Evolutionary conservation across 139 green algal species (phyloP).

Genomic region (Deuterostichococcus epilithicus): DNA sequence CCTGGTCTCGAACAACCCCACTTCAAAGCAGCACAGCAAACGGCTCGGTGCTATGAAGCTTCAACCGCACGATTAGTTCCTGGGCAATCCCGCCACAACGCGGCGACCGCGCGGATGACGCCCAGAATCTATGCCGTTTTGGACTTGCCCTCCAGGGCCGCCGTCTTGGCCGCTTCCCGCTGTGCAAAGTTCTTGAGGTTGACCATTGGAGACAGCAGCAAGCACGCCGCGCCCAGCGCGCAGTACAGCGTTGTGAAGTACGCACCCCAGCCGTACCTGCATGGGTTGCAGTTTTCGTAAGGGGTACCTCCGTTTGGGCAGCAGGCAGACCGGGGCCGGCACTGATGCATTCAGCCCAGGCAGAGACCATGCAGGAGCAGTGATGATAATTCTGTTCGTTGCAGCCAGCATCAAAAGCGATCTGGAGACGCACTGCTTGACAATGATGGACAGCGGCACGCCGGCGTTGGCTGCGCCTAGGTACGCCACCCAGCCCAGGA

Average conservation of each 20-base stretch:
- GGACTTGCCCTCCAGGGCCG: neutral
- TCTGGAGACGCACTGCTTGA: constrained; percentile 65
- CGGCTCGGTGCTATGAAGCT: too few relatives aligned
- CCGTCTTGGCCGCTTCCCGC: neutral
- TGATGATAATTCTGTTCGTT: neutral
- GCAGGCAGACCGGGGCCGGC: too few relatives aligned
- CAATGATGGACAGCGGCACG: constrained; percentile 92
- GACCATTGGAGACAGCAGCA: constrained; percentile 87
- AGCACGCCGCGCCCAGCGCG: constrained; percentile 72
- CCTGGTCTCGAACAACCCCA: too few relatives aligned
- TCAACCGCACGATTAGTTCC: too few relatives aligned
- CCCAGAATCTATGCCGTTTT: too few relatives aligned
- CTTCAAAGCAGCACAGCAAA: too few relatives aligned
- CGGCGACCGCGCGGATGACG: too few relatives aligned
- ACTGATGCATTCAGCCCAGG: neutral
- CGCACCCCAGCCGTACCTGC: constrained; percentile 16
- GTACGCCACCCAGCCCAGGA: constrained; percentile 88
- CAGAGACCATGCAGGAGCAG: neutral
- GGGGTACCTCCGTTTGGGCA: too few relatives aligned
- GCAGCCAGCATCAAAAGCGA: neutral
- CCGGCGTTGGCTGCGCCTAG: constrained; percentile 84
- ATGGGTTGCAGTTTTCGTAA: neutral
- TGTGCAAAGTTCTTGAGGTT: neutral
- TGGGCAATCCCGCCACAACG: too few relatives aligned
- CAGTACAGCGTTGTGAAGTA: constrained; percentile 87